Evolutionary conservation across 805 yeast species (phyloP), one percentile per base, ranked within the genome.

Genomic region (Candida pini): DNA sequence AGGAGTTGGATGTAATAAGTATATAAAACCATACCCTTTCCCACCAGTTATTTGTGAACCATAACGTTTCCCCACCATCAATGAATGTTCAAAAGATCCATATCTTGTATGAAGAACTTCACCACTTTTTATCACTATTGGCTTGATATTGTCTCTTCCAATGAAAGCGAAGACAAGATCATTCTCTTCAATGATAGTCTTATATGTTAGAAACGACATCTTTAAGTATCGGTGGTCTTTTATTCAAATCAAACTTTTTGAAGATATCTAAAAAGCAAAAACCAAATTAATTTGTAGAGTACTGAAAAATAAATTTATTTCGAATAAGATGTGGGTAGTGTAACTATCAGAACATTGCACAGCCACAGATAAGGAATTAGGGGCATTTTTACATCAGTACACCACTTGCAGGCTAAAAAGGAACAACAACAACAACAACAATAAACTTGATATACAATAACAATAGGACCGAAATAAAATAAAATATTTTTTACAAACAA

Each of bases 111-210:
- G 84, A 43, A 92, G 66, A 4, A 62, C 58, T 26, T 73, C 81
- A 5, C 80, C 87, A 14, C 63, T 50, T 25, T 68, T 68, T 13
- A 88, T 73, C 4, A 62, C 65, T 24, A 89, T 60, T 1, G 97
- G 94, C 53, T 84, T 87, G 44, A 87, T 71, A 43, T 78, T 74
- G 28, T 78, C 82, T 45, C 97, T 68, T 30, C 92, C 79, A 16
- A 92, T 73, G 73, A 89, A 92, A 0, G 85, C 88, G 9, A 92
- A 68, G 3, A 86, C 95, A 15, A 89, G 64, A 53, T 89, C 97
- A 5, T 92, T 95, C 44, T 83, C 94, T 47, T 79, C 81, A 28
- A 90, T 81, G n/a, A 52, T 38, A 35, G 76, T 77, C 48, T 83
- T 81, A 55, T 76, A 80, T 3, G 67, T 37, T n/a, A 51, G 31